phyloP scores from a whole-genome alignment of 2,329 filamentous ascomycete species.

The Stagonosporopsis rhizophila region DNA sequence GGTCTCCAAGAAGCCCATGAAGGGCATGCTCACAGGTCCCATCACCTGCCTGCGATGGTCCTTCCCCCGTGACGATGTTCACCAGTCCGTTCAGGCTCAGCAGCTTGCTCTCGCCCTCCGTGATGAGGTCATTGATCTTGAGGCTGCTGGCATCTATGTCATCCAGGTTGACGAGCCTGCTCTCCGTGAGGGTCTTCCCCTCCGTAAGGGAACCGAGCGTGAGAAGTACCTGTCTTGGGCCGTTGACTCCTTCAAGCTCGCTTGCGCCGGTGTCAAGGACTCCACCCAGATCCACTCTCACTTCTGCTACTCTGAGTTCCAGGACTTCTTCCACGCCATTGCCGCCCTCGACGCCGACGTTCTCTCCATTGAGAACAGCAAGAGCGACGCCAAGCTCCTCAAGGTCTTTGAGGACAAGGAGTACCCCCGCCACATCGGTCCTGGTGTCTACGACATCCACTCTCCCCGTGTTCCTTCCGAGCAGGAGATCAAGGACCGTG shows the following conservation, averaged over 20 bases:
- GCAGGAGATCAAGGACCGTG: constrained; percentile 97
- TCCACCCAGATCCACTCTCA: constrained; percentile 99
- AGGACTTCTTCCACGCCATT: constrained; percentile 99
- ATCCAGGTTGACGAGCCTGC: constrained; percentile 99
- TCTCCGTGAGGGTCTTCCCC: constrained; percentile 98
- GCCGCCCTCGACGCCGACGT: constrained; percentile 97
- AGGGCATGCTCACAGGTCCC: constrained; percentile 99
- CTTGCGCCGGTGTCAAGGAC: constrained; percentile 91
- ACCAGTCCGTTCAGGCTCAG: constrained; percentile 98
- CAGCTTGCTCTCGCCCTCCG: constrained; percentile 98
- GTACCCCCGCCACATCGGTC: constrained; percentile 97
- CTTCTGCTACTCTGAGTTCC: constrained; percentile 99
- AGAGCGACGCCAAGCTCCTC: constrained; percentile 98
- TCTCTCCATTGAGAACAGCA: constrained; percentile 99
- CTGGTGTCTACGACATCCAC: constrained; percentile 99
- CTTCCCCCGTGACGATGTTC: constrained; percentile 98
- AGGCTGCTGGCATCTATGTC: constrained; percentile 94
- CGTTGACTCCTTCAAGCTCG: constrained; percentile 96
- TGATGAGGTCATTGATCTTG: constrained; percentile 97
- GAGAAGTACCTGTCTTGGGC: constrained; percentile 98
- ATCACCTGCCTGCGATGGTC: constrained; percentile 99
- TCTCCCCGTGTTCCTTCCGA: constrained; percentile 95
- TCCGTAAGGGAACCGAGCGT: constrained; percentile 91
- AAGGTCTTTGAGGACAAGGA: constrained; percentile 97
- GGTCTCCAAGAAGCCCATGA: constrained; percentile 98